Evolutionary conservation across 2,329 filamentous ascomycete genomes (phyloP), one percentile per base, ranked within the genome.

Genomic region (Penicillium capsulatum): DNA sequence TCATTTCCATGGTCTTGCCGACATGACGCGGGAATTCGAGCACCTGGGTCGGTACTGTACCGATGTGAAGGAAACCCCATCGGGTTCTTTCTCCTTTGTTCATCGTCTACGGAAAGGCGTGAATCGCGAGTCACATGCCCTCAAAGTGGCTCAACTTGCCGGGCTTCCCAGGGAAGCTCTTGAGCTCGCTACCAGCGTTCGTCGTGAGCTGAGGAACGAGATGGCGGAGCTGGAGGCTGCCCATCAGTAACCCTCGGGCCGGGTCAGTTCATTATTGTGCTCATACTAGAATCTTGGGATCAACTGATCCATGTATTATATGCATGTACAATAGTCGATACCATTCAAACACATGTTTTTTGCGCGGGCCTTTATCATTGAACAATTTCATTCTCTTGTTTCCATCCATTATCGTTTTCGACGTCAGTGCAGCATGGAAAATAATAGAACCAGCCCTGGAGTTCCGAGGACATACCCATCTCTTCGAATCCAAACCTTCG

Each of bases 61-160:
- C 0, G 88, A 96, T 65, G 79, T 98, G 7, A 74, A 81, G 15
- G 90, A 96, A 60, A 82, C 85, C 35, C 54, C 73, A 0, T 77
- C 79, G 1, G 81, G 81, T 1, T 66, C 61, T 0, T 98, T 96
- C 62, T 80, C 84, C 29, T 98, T 94, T 68, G 76, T 94, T 39
- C 90, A 98, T 68, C 84, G 77, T 51, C 66, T 98, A 64, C 78
- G 79, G 38, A 80, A 75, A 60, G 92, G 92, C 0, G 79, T 95
- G 41, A 98, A 97, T 65, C 77, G 81, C 36, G 74, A 84, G 50
- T 94, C 87, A 46, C 92, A 98, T 68, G 92, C 94, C 13, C 70
- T 98, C 44, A 97, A 96, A 60, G 92, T 98, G n/a, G 92, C 92
- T 2, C 76, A 77, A 47, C 69, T 97, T 51, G 94, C 92, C 4